Base-by-base conservation (phyloP, 805 yeast genomes). In the Suhomyces emberorum region DNA sequence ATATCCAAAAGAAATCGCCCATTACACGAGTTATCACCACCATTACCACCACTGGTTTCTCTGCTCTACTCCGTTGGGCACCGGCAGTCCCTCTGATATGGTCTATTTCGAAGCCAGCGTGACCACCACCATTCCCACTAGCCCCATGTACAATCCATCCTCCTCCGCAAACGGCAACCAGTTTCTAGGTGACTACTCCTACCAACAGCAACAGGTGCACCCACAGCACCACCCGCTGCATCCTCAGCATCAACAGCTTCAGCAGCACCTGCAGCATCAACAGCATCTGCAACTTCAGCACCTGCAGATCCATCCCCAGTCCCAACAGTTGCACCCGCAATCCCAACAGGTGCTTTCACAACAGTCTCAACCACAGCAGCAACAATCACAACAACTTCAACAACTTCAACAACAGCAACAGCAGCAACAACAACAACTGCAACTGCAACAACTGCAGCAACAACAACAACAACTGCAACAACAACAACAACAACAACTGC, bases 101-200 rank as follows among this genome's bases (percentile, higher is more conserved):
- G 35, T 48, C 23, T 48, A 47, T 32, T 44, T 44, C 34, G 46
- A 48, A 33, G 50, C 53, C 21, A 48, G 44, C 41, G 42, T 44
- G 17, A 39, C 49, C 20, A 47, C 51, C 11, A 44, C 44, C 28
- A 37, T 37, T 29, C 43, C 46, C 7, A 38, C 35, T 15, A 38
- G 19, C 17, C 37, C 41, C 31, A 37, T 32, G 39, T 36, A 36
- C 28, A 34, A 28, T 29, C 22, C 32, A 35, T 35, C 32, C 28
- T 7, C 23, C 18, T 27, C 11, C 32, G 21, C 24, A 9, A 14
- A 15, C 29, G 28, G 19, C 37, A 24, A 27, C 30, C 36, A 25
- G 31, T 21, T 17, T 15, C 25, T 39, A 32, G 30, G 38, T 22
- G 43, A 43, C 15, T 38, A 40, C 28, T 38, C 48, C 12, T 43